phyloP scores from a whole-genome alignment of 176 grass and related monocot genomes.

The Musa acuminata region DNA sequence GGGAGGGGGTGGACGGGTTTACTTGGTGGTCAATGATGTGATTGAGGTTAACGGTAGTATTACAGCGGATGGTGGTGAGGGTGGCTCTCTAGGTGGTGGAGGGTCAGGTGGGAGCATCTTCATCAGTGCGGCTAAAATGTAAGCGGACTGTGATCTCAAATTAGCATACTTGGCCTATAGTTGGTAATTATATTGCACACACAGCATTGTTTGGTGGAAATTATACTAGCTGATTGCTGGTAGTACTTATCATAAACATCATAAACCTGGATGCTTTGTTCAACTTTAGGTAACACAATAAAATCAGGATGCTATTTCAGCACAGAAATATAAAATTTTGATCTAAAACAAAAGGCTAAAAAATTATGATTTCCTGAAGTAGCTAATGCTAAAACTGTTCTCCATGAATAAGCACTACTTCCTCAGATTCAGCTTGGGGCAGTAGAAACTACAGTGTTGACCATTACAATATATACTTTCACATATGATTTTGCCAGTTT shows the following conservation, averaged over 20 bases:
- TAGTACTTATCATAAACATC: too few species aligned
- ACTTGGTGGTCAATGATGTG: conserved; percentile 60
- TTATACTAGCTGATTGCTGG: neutral
- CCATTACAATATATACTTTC: neutral
- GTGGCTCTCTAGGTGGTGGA: conserved; percentile 65
- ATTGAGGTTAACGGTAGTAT: conserved; percentile 61
- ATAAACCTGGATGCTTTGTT: too few species aligned
- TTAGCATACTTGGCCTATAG: too few species aligned
- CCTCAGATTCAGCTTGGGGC: neutral
- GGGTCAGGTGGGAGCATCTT: conserved; percentile 89
- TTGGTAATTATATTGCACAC: too few species aligned
- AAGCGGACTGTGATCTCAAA: conserved; percentile 12
- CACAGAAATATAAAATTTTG: too few species aligned
- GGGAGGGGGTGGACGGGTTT: conserved; percentile 63
- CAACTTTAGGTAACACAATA: too few species aligned
- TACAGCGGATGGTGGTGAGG: conserved; percentile 60
- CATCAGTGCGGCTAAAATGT: conserved; percentile 65
- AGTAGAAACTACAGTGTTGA: neutral
- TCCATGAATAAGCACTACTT: neutral
- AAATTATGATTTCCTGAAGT: neutral
- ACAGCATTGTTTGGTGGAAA: too few species aligned
- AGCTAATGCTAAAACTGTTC: neutral
- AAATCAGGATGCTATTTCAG: too few species aligned
- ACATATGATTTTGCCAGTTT: neutral
- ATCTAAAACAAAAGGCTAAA: neutral